Conservation (phyloP, 2,329 filamentous ascomycete genomes). For the Annulohypoxylon truncatum region DNA sequence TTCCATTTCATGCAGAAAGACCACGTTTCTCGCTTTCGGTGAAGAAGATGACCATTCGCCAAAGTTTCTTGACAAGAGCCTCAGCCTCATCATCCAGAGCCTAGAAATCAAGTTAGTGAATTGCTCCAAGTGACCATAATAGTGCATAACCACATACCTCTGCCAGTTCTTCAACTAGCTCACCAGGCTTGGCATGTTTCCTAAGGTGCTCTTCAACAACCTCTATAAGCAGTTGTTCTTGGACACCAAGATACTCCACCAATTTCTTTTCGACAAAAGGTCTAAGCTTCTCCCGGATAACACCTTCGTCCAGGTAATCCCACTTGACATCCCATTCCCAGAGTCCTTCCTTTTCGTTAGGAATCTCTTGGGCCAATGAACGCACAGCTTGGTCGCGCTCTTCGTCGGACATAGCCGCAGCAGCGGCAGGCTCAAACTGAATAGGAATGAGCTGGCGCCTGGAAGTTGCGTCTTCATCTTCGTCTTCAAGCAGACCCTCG, state of each 20-base stretch:
- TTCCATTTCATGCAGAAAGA: constrained; percentile 69
- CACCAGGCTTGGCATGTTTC: constrained; percentile 78
- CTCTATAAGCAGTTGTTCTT: constrained; percentile 95
- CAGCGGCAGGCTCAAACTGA: constrained; percentile 78
- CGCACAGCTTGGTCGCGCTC: constrained; percentile 85
- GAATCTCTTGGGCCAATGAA: constrained; percentile 89
- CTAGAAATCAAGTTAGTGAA: constrained; percentile 58
- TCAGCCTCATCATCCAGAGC: constrained; percentile 95
- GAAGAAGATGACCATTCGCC: constrained; percentile 98
- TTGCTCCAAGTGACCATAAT: constrained; percentile 1
- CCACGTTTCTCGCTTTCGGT: constrained; percentile 94
- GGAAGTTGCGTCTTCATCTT: constrained; percentile 80
- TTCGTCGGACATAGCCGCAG: constrained; percentile 81
- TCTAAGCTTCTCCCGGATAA: constrained; percentile 86
- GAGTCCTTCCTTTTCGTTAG: constrained; percentile 83
- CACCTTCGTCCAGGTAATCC: constrained; percentile 85
- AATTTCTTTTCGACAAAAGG: constrained; percentile 99
- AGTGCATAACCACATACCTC: constrained; percentile 68
- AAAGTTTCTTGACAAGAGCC: constrained; percentile 93
- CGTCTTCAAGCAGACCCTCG: constrained; percentile 93
- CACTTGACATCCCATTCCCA: constrained; percentile 96
- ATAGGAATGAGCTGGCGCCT: constrained; percentile 85
- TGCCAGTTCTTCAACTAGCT: constrained; percentile 85
- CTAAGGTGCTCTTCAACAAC: constrained; percentile 89
- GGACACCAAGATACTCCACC: constrained; percentile 93